phyloP scores from a whole-genome alignment of 2,329 filamentous ascomycete species.

The Dactylellina sp. region DNA sequence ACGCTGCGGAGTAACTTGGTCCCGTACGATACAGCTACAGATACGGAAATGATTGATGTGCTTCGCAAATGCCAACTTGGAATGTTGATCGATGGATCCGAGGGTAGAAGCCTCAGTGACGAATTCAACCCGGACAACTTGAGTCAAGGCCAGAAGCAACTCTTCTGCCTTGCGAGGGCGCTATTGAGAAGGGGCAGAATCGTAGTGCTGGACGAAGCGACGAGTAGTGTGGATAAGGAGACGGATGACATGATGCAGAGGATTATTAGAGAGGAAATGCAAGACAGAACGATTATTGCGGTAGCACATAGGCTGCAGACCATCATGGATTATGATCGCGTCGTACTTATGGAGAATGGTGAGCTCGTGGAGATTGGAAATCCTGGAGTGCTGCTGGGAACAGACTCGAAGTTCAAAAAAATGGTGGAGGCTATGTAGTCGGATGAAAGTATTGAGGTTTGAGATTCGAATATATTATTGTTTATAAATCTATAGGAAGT shows the following conservation, averaged over 20 bases:
- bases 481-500: too few relatives aligned
- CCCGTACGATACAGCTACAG: slow-evolving; percentile 63
- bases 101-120: slow-evolving; percentile 63
- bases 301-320: slow-evolving; percentile 67
- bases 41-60: slow-evolving; percentile 64
- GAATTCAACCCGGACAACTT: slow-evolving; percentile 62
- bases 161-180: slow-evolving; percentile 67
- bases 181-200: slow-evolving; percentile 65
- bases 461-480: too few relatives aligned
- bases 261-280: slow-evolving; percentile 67
- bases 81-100: slow-evolving; percentile 62
- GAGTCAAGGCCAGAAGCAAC: slow-evolving; percentile 68
- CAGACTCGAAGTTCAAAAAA: slow-evolving; percentile 30
- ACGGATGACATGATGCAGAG: slow-evolving; percentile 72
- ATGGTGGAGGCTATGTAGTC: slow-evolving; percentile 35
- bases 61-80: slow-evolving; percentile 67
- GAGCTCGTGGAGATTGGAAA: slow-evolving; percentile 66
- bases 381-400: slow-evolving; percentile 58
- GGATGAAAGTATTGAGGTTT: too few relatives aligned
- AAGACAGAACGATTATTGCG: slow-evolving; percentile 68
- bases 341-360: slow-evolving; percentile 69
- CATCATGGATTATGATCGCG: slow-evolving; percentile 69
- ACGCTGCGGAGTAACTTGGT: slow-evolving; percentile 68
- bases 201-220: slow-evolving; percentile 66
- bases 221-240: slow-evolving; percentile 68